phyloP scores from a whole-genome alignment of 345 rosid genomes.

The Camelina laxa region DNA sequence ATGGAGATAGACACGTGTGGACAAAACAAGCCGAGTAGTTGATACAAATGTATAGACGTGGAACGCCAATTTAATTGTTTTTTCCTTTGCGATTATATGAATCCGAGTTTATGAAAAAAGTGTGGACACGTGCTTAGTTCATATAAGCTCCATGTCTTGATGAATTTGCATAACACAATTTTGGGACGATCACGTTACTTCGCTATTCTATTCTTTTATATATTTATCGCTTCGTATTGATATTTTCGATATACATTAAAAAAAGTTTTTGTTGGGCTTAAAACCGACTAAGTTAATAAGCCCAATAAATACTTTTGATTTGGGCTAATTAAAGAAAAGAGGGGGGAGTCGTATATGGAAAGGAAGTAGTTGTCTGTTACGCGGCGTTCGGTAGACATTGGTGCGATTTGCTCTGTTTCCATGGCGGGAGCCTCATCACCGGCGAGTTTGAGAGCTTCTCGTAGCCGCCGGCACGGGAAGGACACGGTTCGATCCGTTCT shows the following conservation, averaged over 20 bases:
- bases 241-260: neutral
- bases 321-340: slow-evolving; percentile 1
- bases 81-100: neutral
- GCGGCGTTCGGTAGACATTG: slow-evolving; percentile 15
- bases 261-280: neutral
- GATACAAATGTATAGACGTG: slow-evolving; percentile 32
- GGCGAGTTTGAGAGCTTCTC: slow-evolving; percentile 46
- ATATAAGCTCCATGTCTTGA: neutral
- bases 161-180: slow-evolving; percentile 1
- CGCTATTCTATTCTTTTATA: neutral
- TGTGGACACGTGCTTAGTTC: slow-evolving; percentile 35
- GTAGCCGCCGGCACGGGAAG: slow-evolving; percentile 30
- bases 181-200: slow-evolving; percentile 1
- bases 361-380: slow-evolving; percentile 19
- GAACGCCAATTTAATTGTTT: neutral
- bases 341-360: too few species aligned
- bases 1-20: slow-evolving; percentile 49
- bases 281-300: slow-evolving; percentile 17
- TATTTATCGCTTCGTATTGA: neutral
- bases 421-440: slow-evolving; percentile 41
- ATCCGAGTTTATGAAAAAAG: slow-evolving; percentile 7
- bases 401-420: slow-evolving; percentile 9
- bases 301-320: neutral
- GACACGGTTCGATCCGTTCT: slow-evolving; percentile 33
- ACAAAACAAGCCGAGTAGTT: too few species aligned